Evolutionary conservation across 148 eudicot genomes (phyloP).

Genomic region (Linanthus parryae): DNA sequence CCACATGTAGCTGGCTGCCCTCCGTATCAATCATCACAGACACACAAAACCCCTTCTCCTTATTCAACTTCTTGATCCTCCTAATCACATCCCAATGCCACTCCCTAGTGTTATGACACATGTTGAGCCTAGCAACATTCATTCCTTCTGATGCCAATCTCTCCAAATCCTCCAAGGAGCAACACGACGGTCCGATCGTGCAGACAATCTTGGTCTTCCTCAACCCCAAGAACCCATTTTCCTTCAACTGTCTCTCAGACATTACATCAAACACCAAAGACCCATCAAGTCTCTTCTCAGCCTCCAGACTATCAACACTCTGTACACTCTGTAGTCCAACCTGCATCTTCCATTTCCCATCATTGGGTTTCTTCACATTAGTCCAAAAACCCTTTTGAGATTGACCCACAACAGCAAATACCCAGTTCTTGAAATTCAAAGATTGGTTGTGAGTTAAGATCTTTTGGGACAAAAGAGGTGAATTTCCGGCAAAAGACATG

Average conservation of each 20-base stretch:
- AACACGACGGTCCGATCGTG: constrained; percentile 47
- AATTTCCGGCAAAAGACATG: constrained; percentile 30
- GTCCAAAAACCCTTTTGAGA: constrained; percentile 13
- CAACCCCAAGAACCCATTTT: constrained; percentile 45
- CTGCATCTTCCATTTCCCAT: not conserved
- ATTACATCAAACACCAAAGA: constrained; percentile 29
- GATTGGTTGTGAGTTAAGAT: constrained; percentile 1
- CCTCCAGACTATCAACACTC: no score
- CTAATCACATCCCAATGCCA: constrained; percentile 39
- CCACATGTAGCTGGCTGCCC: constrained; percentile 38
- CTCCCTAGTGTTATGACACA: constrained; percentile 41
- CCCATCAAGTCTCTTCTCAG: constrained; percentile 7
- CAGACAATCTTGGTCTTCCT: constrained; percentile 54
- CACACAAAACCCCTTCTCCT: constrained; percentile 44
- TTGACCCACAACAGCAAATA: constrained; percentile 11
- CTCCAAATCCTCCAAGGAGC: constrained; percentile 31
- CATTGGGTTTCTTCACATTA: constrained; percentile 4
- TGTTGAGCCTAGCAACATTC: constrained; percentile 49
- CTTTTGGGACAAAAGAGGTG: constrained; percentile 10
- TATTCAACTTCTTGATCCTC: constrained; percentile 39
- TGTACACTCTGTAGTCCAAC: no score
- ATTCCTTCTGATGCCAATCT: constrained; percentile 40
- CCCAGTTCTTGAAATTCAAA: constrained; percentile 5
- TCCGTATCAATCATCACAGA: constrained; percentile 50
- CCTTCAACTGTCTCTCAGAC: constrained; percentile 28